Evolutionary conservation across 2,329 filamentous ascomycete genomes (phyloP).

Genomic region (Paracamarosporium sp.): DNA sequence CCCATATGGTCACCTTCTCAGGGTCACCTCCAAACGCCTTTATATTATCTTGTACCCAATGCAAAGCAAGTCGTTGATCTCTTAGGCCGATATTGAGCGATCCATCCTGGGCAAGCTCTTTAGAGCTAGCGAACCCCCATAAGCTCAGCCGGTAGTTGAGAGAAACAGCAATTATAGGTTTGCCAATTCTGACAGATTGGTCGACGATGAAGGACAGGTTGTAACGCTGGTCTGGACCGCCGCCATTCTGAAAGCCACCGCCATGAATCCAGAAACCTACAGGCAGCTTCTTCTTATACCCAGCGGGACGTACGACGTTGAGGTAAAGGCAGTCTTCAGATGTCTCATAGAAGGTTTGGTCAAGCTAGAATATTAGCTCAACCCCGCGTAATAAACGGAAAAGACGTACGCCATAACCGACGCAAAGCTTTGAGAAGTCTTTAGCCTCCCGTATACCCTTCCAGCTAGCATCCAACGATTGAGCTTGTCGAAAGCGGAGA

Average conservation of each 20-base stretch:
- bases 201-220: constrained; percentile 64
- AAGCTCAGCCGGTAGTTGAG: constrained; percentile 43
- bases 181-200: constrained; percentile 28
- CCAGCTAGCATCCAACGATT: constrained; percentile 52
- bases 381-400: neutral
- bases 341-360: constrained; percentile 56
- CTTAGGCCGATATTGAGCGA: constrained; percentile 48
- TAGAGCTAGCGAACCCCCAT: neutral
- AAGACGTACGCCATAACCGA: constrained; percentile 4
- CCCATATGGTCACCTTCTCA: constrained; percentile 49
- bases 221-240: constrained; percentile 55
- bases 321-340: constrained; percentile 67
- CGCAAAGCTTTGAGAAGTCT: constrained; percentile 37
- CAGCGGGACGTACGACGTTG: constrained; percentile 62
- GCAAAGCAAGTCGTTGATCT: constrained; percentile 49
- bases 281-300: constrained; percentile 51
- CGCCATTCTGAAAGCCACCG: constrained; percentile 39
- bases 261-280: constrained; percentile 65
- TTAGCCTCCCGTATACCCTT: constrained; percentile 45
- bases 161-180: constrained; percentile 18
- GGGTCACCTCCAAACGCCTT: constrained; percentile 44
- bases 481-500: constrained; percentile 58
- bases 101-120: constrained; percentile 53
- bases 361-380: constrained; percentile 37
- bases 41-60: constrained; percentile 47